Evolutionary conservation across 2,329 filamentous ascomycete genomes (phyloP), one percentile per base, ranked within the genome.

Genomic region (Scedosporium dehoogii): DNA sequence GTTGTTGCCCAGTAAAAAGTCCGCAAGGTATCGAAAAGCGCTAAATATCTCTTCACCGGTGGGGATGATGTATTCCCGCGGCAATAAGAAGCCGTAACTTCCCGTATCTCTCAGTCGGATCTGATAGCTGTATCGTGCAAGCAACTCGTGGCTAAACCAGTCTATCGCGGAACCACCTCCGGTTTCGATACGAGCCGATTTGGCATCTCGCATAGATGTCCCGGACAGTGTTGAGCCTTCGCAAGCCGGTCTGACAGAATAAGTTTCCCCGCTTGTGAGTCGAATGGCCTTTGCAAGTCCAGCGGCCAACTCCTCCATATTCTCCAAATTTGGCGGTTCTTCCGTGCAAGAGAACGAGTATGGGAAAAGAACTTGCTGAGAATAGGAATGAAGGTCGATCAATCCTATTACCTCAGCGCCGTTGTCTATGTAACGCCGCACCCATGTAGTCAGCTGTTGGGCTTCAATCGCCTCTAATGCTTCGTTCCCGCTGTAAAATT

Each of bases 21-120:
- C 86, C 1, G 90, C 92, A 69, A 96, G 86, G 68, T 92, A 92
- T 70, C 92, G 83, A 65, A 96, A 80, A 0, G 92, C 91, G 67
- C 89, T 88, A 67, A 93, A 86, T 48, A 93, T 83, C 73, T 99
- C 94, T 73, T 93, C 87, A 7, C 94, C 93, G 0, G 91, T 94
- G 0, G 93, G 92, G 2, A 96, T 79, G 64, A 97, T 97, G 64
- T 96, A 84, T 63, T 94, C 88, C 63, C 84, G 87, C 0, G 94
- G 94, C 3, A 97, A 78, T 58, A 99, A 77, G 72, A 97, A 99
- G 0, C 94, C 94, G 72, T 97, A 97, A 72, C 87, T 94, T 9
- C 94, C 94, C 0, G 90, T 94, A 72, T 99, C 94, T 58, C 94
- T 82, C 29, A 99, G 79, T 76, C 97, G 97, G 75, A 94, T 88